Base-by-base conservation (phyloP, 768 basidiomycete species). In the Xerocomellus intermedius region DNA sequence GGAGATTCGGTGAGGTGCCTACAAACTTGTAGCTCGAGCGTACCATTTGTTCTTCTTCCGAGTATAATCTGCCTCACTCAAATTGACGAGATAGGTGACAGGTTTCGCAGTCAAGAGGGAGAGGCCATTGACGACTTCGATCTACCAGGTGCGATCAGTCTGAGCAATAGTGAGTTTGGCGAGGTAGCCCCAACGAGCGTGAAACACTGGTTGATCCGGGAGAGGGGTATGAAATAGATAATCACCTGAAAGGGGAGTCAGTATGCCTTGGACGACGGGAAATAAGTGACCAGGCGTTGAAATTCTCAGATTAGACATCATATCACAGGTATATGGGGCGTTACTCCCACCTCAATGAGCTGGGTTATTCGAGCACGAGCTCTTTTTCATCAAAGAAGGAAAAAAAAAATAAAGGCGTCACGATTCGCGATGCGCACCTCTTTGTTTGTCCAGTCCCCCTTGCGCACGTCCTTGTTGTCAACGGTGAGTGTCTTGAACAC, bases 41-140 rank as follows among this genome's bases (percentile, higher is more conserved):
- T 55, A 89, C 95, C 97, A 98, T 79, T 98, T 98, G 79, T 98
- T 98, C 85, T 98, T 98, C 75, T 98, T 98, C 60, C 97, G 87
- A 56, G 91, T 75, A 65, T 91, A 99, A 70, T 99, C 97, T 61
- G 84, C 83, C 73, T 98, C 95, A 55, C 90, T 93, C 44, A 99
- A 77, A 75, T 99, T 99, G 75, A 98, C 94, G 47, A 99, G 88
- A 76, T 99, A 99, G 48, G 90, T 97, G 57, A 98, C 92, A 33
- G 96, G 91, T 70, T 98, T 98, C 50, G 97, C 95, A 17, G 96
- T 98, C 51, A 99, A 82, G 24, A 99, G 86, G 62, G 86, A 82
- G 54, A 99, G 85, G 42, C 83, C 73, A 73, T 97, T 97, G 71
- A 97, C 86, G 52, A 92, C 84, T 60, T 95, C 94, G 60, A 96